These are phyloP conservation scores for Pyricularia grisea DNA, from an alignment of 2,329 filamentous ascomycete species.

Conservation along the genomic window DNA sequence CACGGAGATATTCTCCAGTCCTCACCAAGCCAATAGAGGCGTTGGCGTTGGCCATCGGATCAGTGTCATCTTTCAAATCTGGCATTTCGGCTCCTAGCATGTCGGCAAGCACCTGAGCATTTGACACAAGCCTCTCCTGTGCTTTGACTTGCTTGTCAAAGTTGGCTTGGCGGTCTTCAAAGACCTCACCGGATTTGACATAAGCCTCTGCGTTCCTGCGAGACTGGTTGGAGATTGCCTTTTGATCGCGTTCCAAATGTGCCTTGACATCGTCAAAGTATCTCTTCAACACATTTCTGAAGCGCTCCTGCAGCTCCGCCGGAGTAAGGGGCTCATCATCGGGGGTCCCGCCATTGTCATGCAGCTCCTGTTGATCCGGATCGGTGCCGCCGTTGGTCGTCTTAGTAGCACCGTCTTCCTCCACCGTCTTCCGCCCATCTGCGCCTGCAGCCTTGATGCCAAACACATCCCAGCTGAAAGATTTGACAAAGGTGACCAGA, in stretches of 20 bases:
- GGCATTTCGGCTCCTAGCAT: conserved; percentile 88
- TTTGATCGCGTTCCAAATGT: conserved; percentile 86
- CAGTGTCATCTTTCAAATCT: conserved; percentile 75
- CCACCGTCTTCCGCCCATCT: conserved; percentile 75
- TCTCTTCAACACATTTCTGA: conserved; percentile 72
- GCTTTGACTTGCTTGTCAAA: conserved; percentile 91
- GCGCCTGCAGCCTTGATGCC: conserved; percentile 63
- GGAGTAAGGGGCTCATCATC: conserved; percentile 67
- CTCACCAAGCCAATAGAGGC: conserved; percentile 89
- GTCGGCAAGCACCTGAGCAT: conserved; percentile 86
- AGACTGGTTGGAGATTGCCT: conserved; percentile 75
- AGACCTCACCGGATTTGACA: conserved; percentile 96
- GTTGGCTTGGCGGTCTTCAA: conserved; percentile 91
- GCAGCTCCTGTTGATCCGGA: conserved; percentile 32
- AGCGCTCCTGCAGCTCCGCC: conserved; percentile 72
- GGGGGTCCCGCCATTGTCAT: conserved; percentile 26
- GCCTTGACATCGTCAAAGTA: conserved; percentile 92
- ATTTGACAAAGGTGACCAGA: conserved; percentile 91
- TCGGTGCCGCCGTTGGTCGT: conserved; percentile 15
- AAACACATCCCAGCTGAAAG: conserved; percentile 91
- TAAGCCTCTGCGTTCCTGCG: conserved; percentile 96
- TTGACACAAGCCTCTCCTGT: conserved; percentile 82
- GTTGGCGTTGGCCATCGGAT: conserved; percentile 53
- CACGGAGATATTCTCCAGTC: conserved; percentile 83
- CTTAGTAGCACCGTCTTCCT: conserved; percentile 66